A percentile compares a stretch with the other conserved stretches of the same genome.
These are phyloP conservation scores for Cutaneotrichosporon spelunceum DNA, from an alignment of 1,284 basidiomycete species.

Conservation along the genomic window DNA sequence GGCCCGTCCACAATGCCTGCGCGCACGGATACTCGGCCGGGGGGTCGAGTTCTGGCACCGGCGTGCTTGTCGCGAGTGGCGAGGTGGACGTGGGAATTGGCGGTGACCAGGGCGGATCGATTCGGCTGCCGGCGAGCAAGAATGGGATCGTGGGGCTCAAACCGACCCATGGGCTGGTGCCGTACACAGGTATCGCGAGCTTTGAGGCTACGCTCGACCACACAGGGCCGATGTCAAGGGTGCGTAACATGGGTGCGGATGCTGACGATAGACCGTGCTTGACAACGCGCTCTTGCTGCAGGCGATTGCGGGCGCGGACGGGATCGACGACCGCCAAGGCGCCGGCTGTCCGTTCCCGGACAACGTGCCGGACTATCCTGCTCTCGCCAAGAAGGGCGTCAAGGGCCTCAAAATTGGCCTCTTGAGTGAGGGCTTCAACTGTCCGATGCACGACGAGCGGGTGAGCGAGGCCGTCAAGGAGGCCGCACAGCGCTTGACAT, in stretches of 20 bases:
- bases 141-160: constrained; percentile 58
- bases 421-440: constrained; percentile 52
- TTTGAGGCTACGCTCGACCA: constrained; percentile 54
- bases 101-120: constrained; percentile 56
- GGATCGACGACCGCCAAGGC: constrained; percentile 56
- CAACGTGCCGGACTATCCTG: constrained; percentile 52
- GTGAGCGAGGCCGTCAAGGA: constrained; percentile 20
- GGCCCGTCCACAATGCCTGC: constrained; percentile 55
- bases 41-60: constrained; percentile 56
- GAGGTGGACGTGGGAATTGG: constrained; percentile 57
- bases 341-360: constrained; percentile 53
- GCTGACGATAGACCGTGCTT: constrained; percentile 49
- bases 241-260: neutral
- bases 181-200: constrained; percentile 56
- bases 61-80: constrained; percentile 53
- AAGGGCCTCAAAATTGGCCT: constrained; percentile 53
- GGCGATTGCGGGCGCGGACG: constrained; percentile 56
- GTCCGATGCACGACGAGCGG: constrained; percentile 39
- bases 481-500: constrained; percentile 18
- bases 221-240: constrained; percentile 35
- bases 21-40: constrained; percentile 55
- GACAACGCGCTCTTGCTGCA: constrained; percentile 54
- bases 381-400: constrained; percentile 32
- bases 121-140: constrained; percentile 54
- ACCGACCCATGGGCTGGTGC: constrained; percentile 57